These are phyloP conservation scores for Citrullus mucosospermus DNA, from an alignment of 306 rosid species.

Conservation along the genomic window DNA sequence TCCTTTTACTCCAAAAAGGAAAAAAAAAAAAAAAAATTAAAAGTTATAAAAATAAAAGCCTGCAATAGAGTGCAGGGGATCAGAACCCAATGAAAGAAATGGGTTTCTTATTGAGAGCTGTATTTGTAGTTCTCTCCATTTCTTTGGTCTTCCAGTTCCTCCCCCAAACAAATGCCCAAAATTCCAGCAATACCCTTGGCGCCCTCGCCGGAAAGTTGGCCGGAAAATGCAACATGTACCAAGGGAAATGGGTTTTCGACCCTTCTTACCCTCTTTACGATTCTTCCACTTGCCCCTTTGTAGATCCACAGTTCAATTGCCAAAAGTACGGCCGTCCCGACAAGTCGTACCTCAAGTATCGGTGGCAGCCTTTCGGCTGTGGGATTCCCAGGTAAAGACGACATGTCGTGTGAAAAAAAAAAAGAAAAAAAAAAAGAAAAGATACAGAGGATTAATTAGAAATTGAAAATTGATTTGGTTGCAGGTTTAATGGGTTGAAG, in stretches of 20 bases:
- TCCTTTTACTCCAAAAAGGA: conserved; percentile 10
- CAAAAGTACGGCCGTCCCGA: conserved; percentile 69
- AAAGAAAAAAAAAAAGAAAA: background rate
- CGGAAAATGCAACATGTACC: conserved; percentile 52
- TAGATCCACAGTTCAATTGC: conserved; percentile 89
- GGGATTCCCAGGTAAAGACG: conserved; percentile 50
- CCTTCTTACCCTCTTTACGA: conserved; percentile 63
- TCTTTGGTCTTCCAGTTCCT: conserved; percentile 6
- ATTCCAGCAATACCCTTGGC: conserved; percentile 9
- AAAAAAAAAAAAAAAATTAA: no score
- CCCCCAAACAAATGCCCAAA: conserved; percentile 32
- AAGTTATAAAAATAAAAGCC: background rate
- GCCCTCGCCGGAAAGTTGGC: conserved; percentile 34
- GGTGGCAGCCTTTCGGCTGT: conserved; percentile 75
- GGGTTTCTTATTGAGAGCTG: conserved; percentile 34
- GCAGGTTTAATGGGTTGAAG: conserved; percentile 65
- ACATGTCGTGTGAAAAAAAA: no score
- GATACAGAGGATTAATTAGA: background rate
- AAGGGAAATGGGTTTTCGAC: conserved; percentile 70
- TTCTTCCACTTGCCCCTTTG: conserved; percentile 59
- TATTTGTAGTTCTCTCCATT: conserved; percentile 27
- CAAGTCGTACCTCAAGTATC: conserved; percentile 47
- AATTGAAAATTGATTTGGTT: background rate
- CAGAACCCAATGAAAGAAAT: conserved; percentile 41
- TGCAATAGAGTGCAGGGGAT: conserved; percentile 5